Conservation (phyloP, 108 stramenopile species). For the Pseudonitzschia delicatissima region DNA sequence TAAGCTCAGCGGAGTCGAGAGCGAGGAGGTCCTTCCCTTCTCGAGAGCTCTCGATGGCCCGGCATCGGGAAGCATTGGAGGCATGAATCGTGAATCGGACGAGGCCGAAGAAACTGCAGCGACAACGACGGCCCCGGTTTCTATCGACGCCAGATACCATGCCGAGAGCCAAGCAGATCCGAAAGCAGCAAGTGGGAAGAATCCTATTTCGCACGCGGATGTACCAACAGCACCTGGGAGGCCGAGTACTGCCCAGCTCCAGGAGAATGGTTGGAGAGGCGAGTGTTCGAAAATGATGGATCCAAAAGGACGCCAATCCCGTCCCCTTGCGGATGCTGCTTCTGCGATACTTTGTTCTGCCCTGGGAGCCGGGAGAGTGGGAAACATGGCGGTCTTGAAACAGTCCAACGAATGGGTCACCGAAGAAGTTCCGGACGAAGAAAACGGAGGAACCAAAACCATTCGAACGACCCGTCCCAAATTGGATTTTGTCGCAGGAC, state of each 20-base stretch:
- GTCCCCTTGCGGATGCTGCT: slow-evolving; percentile 46
- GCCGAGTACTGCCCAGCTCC: slow-evolving; percentile 39
- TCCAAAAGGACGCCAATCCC: neutral
- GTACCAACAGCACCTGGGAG: slow-evolving; percentile 71
- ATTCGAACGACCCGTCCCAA: slow-evolving; percentile 23
- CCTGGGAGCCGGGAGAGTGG: slow-evolving; percentile 74
- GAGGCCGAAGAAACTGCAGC: neutral
- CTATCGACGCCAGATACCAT: slow-evolving; percentile 9
- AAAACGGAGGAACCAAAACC: slow-evolving; percentile 17
- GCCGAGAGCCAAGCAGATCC: slow-evolving; percentile 7
- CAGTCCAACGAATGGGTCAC: slow-evolving; percentile 27
- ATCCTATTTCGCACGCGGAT: slow-evolving; percentile 65
- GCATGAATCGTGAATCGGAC: slow-evolving; percentile 3
- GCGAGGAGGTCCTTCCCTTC: slow-evolving; percentile 34
- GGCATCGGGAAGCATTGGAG: too few relatives aligned
- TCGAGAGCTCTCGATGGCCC: slow-evolving; percentile 14
- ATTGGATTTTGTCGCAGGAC: slow-evolving; percentile 50
- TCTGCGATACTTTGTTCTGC: slow-evolving; percentile 63
- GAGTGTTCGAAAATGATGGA: slow-evolving; percentile 31
- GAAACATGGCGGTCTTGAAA: slow-evolving; percentile 70
- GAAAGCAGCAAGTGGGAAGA: slow-evolving; percentile 57
- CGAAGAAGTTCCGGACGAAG: slow-evolving; percentile 14
- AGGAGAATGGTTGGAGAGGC: slow-evolving; percentile 27
- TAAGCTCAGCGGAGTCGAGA: neutral
- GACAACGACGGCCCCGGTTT: neutral